Percentiles rank a stretch among this genome's conserved stretches.
These are phyloP conservation scores for Capsicum rhomboideum DNA, from an alignment of 257 asterid species.

Conservation along the genomic window DNA sequence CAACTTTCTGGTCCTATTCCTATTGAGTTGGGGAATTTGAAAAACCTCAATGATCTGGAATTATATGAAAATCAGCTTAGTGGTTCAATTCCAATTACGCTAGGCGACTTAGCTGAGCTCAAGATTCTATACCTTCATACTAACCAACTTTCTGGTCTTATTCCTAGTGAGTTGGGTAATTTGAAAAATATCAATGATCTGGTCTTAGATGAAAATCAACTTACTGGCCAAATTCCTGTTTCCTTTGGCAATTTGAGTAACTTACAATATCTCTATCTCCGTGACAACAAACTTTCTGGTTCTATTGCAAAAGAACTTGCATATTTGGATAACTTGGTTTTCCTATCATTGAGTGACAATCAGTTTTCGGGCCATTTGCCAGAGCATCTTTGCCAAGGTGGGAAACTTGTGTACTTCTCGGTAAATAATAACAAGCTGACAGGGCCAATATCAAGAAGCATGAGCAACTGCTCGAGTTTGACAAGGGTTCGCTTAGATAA, in stretches of 20 bases:
- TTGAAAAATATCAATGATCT: neutral
- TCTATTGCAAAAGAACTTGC: neutral
- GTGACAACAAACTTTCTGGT: neutral
- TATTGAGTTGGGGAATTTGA: neutral
- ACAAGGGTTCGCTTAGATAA: neutral
- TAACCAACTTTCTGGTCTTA: too few relatives aligned
- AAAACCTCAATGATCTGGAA: neutral
- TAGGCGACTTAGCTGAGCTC: too few relatives aligned
- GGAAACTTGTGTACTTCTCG: neutral
- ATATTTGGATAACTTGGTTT: neutral
- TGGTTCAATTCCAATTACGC: slow-evolving; percentile 4
- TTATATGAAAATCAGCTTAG: neutral
- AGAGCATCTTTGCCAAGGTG: neutral
- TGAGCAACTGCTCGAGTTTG: neutral
- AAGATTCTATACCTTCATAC: too few relatives aligned
- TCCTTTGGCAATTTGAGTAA: neutral
- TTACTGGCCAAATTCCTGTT: neutral
- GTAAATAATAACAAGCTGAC: rapidly evolving
- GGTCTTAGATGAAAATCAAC: neutral
- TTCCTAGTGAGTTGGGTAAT: too few relatives aligned
- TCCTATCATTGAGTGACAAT: neutral
- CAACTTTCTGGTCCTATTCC: neutral
- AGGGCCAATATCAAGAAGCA: neutral
- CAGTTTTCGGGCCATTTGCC: neutral
- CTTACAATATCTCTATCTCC: neutral